Percentiles rank a stretch among this genome's conserved stretches.
These are phyloP conservation scores for Venturia carpophila DNA, from an alignment of 2,329 filamentous ascomycete genomes.

Conservation along the genomic window DNA sequence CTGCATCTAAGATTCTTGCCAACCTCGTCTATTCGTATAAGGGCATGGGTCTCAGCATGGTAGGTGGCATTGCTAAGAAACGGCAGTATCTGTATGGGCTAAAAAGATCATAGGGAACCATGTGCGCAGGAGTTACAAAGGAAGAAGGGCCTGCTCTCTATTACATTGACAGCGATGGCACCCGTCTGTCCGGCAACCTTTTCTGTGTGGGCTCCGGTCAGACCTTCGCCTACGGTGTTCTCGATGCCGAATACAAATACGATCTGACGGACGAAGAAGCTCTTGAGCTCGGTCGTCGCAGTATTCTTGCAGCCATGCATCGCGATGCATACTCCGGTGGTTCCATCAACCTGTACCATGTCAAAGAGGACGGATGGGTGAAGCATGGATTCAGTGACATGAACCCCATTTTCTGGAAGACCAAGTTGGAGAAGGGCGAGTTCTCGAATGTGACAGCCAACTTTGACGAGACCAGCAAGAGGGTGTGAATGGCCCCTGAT, in stretches of 20 bases:
- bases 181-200: constrained; percentile 82
- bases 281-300: constrained; percentile 80
- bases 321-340: constrained; percentile 98
- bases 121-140: constrained; percentile 94
- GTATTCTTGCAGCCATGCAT: constrained; percentile 93
- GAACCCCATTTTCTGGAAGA: constrained; percentile 99
- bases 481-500: neutral
- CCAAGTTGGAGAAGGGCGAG: constrained; percentile 96
- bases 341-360: constrained; percentile 97
- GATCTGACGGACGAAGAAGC: constrained; percentile 82
- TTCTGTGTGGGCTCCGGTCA: constrained; percentile 98
- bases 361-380: constrained; percentile 98
- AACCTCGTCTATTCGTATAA: constrained; percentile 99
- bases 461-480: constrained; percentile 38
- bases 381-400: constrained; percentile 98
- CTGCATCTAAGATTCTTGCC: constrained; percentile 95
- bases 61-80: constrained; percentile 22
- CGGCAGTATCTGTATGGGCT: neutral
- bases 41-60: constrained; percentile 95
- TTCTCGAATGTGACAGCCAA: constrained; percentile 89
- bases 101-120: constrained; percentile 57
- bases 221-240: constrained; percentile 96
- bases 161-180: constrained; percentile 98
- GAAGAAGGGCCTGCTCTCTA: constrained; percentile 96
- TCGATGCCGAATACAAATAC: constrained; percentile 91